Conservation (phyloP, 805 yeast species). For the Starmerella sirachaensis region DNA sequence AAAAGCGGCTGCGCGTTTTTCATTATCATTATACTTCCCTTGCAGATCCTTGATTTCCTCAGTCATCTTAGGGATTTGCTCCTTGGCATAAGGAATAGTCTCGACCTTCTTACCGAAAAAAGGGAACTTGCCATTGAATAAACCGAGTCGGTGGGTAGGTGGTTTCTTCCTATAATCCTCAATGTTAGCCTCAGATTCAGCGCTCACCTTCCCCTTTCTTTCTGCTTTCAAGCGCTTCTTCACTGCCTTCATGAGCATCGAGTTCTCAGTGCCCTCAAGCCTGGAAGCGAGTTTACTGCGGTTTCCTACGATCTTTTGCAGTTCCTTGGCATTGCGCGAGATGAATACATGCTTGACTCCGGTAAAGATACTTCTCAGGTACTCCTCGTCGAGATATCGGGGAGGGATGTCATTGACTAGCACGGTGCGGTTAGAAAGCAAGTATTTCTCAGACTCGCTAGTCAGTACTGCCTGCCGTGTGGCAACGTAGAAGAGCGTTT, state of each 20-base stretch:
- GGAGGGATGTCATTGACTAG: constrained; percentile 76
- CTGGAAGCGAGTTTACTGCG: constrained; percentile 49
- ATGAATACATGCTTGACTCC: constrained; percentile 79
- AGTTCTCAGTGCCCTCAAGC: constrained; percentile 57
- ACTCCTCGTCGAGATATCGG: constrained; percentile 55
- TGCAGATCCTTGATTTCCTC: constrained; percentile 51
- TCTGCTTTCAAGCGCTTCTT: constrained; percentile 52
- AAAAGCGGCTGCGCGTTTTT: constrained; percentile 74
- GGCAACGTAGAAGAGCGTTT: constrained; percentile 63
- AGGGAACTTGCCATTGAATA: constrained; percentile 24
- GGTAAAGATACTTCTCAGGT: constrained; percentile 60
- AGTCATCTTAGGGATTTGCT: constrained; percentile 57
- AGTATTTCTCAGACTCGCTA: constrained; percentile 66
- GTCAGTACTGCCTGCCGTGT: constrained; percentile 66
- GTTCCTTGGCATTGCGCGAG: constrained; percentile 47
- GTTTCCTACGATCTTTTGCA: constrained; percentile 43
- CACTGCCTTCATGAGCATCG: constrained; percentile 47
- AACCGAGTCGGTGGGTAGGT: constrained; percentile 61
- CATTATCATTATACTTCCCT: constrained; percentile 37
- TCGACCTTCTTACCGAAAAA: constrained; percentile 74
- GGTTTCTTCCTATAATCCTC: constrained; percentile 62
- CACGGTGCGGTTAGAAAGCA: constrained; percentile 67
- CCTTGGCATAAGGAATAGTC: constrained; percentile 62
- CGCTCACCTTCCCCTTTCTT: constrained; percentile 41
- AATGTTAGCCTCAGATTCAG: constrained; percentile 15